Base-by-base conservation (phyloP, 768 basidiomycete genomes). In the Pleurotus tuber-regium region DNA sequence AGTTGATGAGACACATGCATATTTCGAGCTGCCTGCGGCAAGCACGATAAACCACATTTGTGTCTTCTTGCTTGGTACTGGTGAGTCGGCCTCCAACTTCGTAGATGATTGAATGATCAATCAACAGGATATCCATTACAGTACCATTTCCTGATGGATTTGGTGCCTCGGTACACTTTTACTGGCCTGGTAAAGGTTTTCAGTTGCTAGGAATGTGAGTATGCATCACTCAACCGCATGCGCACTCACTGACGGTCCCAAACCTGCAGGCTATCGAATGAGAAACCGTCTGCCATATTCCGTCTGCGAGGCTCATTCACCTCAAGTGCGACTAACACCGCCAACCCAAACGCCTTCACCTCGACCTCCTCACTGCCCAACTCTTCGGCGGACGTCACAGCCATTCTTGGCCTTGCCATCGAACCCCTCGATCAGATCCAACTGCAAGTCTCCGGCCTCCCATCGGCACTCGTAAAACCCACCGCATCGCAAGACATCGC, bases 221-320 rank as follows among this genome's bases (percentile, higher is more conserved):
- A 24, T 11, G 29, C 43, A 21, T 23, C 2, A 18, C 24, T 14
- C 26, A 12, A 43, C 18, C 40, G 28, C 25, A 9, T 43, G n/a
- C n/a, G 30, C 33, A 33, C 24, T 39, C 35, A 8, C 18, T 43
- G 23, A 16, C 21, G 24, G 25, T 36, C 18, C 38, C 33, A 28
- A 10, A 8, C 11, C 4, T 28, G 10, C 56, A 93, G 91, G 84
- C 75, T 95, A 21, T 90, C 90, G 11, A 92, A 92, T 62, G 89
- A 92, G 26, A 92, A 92, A 63, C 91, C 91, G 0, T 91, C 89
- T 9, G 89, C 90, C 0, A 90, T 93, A 61, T 92, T 92, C 70
- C 89, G 91, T 19, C 74, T 92, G 19, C 80, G 84, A 3, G 84
- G 86, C 6, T 79, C 79, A 9, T 86, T 82, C 61, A 72, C 69